Percentiles rank a stretch among this genome's conserved stretches.
Evolutionary conservation across 805 yeast species (phyloP).

Genomic region (Vanderwaltozyma verrucispora): DNA sequence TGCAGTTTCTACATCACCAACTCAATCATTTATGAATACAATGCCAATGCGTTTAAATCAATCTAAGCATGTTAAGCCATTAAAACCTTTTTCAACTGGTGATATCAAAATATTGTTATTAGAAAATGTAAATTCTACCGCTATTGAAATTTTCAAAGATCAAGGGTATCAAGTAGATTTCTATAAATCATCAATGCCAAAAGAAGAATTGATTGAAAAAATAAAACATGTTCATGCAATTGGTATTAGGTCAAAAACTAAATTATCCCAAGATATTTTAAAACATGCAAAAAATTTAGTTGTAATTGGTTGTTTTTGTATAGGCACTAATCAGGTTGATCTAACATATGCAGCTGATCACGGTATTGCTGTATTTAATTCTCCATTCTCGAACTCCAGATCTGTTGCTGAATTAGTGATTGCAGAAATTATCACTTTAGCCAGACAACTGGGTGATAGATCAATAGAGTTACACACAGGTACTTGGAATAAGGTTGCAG

Average conservation of each 20-base stretch:
- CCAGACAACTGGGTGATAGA: constrained; percentile 95
- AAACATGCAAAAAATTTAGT: constrained; percentile 81
- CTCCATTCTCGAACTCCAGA: constrained; percentile 97
- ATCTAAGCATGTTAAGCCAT: constrained; percentile 48
- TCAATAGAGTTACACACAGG: constrained; percentile 93
- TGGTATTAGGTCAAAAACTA: constrained; percentile 96
- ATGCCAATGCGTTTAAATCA: constrained; percentile 34
- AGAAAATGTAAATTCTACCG: constrained; percentile 90
- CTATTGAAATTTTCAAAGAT: constrained; percentile 66
- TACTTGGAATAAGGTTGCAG: constrained; percentile 91
- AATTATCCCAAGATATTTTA: constrained; percentile 66
- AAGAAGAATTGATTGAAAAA: constrained; percentile 88
- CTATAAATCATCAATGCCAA: constrained; percentile 77
- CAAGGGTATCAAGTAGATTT: constrained; percentile 98
- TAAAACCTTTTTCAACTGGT: constrained; percentile 92
- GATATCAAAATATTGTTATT: constrained; percentile 83
- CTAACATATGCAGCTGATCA: constrained; percentile 80
- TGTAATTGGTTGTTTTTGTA: constrained; percentile 94
- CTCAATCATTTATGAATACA: constrained; percentile 53
- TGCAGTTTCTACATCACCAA: constrained; percentile 75
- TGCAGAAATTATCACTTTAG: constrained; percentile 84
- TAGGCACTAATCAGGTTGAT: constrained; percentile 97
- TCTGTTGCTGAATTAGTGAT: constrained; percentile 96
- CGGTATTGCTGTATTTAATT: constrained; percentile 95
- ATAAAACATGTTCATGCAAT: constrained; percentile 89